Percentiles rank a stretch among this genome's conserved stretches.
These are phyloP conservation scores for Obba rivulosa DNA, from an alignment of 768 basidiomycete species.

Conservation along the genomic window DNA sequence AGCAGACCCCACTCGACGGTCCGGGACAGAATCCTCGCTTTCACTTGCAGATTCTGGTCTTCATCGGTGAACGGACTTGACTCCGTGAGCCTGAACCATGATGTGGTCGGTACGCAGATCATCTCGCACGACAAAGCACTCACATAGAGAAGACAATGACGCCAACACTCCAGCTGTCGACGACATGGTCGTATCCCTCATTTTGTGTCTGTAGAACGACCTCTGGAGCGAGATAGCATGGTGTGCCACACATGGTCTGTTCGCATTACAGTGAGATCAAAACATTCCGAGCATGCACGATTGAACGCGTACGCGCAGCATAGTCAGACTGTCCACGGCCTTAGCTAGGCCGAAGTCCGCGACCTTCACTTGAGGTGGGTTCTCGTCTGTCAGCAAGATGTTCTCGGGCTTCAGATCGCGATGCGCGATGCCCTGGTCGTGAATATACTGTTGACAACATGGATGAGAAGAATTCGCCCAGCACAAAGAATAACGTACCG, in stretches of 20 bases:
- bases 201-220: constrained; percentile 65
- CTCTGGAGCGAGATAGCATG: constrained; percentile 90
- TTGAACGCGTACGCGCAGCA: constrained; percentile 65
- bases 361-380: constrained; percentile 75
- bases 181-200: constrained; percentile 79
- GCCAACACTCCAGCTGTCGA: constrained; percentile 96
- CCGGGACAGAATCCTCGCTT: constrained; percentile 53
- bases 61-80: constrained; percentile 79
- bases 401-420: constrained; percentile 98
- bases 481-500: constrained; percentile 39
- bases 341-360: constrained; percentile 97
- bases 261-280: constrained; percentile 4
- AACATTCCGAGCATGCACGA: too few species aligned
- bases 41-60: constrained; percentile 52
- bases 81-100: constrained; percentile 59
- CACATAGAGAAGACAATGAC: constrained; percentile 93
- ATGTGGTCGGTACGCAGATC: not conserved
- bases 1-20: constrained; percentile 59
- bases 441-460: constrained; percentile 54
- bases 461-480: not conserved
- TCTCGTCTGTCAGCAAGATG: constrained; percentile 78
- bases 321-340: constrained; percentile 73
- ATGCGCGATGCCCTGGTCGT: constrained; percentile 75
- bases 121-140: constrained; percentile 19
- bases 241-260: constrained; percentile 95